phyloP scores from a whole-genome alignment of 225 moss, liverwort and hornwort species.

The Marchantia polymorpha region DNA sequence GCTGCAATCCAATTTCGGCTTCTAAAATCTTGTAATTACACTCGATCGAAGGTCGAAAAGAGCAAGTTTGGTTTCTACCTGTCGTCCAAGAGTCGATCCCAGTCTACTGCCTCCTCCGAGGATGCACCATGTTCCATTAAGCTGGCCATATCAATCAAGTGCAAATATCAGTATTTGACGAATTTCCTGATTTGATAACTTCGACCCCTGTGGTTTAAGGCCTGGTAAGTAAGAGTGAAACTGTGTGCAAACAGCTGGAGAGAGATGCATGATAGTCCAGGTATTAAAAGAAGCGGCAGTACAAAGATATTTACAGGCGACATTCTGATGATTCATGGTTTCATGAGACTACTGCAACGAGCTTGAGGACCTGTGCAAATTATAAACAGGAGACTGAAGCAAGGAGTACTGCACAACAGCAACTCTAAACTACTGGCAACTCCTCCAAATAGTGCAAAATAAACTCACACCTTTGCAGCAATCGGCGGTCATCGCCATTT shows the following conservation, averaged over 20 bases:
- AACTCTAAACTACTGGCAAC: background rate
- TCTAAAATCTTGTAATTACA: background rate
- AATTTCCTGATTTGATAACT: background rate
- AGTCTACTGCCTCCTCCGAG: conserved; percentile 43
- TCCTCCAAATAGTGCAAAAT: background rate
- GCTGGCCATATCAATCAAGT: conserved; percentile 11
- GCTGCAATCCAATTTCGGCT: background rate
- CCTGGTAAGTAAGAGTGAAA: background rate
- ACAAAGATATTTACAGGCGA: too few species aligned
- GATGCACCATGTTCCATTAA: conserved; percentile 30
- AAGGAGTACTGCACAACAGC: background rate
- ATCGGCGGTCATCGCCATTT: conserved; percentile 35
- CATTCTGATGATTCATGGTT: background rate
- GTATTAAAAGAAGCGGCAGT: background rate
- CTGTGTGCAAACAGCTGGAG: background rate
- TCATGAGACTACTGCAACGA: too few species aligned
- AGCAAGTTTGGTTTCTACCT: conserved; percentile 19
- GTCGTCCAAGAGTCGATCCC: conserved; percentile 39
- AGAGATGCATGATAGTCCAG: background rate
- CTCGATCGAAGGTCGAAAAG: background rate
- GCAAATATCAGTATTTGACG: background rate
- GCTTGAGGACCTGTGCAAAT: too few species aligned
- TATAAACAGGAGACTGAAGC: too few species aligned
- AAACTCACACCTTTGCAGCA: conserved; percentile 29
- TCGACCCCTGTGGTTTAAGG: background rate